Evolutionary conservation across 2,329 filamentous ascomycete species (phyloP).

Genomic region (Aspergillus fumigatiaffinis): DNA sequence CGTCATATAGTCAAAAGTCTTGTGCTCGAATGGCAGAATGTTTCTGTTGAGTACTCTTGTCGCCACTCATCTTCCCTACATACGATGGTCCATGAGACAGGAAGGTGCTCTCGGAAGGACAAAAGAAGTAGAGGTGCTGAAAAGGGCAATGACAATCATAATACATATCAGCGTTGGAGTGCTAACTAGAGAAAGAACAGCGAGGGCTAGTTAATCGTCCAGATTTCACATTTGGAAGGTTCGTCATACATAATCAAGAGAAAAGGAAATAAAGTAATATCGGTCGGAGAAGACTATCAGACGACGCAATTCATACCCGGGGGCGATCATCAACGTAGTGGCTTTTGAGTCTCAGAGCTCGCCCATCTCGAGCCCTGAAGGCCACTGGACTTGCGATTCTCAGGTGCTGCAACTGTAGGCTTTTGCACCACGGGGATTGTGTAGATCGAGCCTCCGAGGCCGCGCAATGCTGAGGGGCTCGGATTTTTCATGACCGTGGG

Average conservation of each 20-base stretch:
- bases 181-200: neutral
- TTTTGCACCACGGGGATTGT: neutral
- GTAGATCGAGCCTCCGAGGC: constrained; percentile 12
- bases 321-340: neutral
- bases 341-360: neutral
- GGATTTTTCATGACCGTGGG: neutral
- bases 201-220: neutral
- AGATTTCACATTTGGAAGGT: neutral
- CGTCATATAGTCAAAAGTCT: neutral
- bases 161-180: neutral
- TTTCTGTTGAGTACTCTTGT: neutral
- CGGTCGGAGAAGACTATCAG: neutral
- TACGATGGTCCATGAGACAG: neutral
- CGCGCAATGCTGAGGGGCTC: neutral
- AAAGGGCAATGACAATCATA: neutral
- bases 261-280: neutral
- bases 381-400: neutral
- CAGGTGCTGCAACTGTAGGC: neutral
- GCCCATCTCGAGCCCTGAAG: constrained; percentile 12
- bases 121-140: neutral
- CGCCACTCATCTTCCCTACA: neutral
- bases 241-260: neutral
- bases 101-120: neutral
- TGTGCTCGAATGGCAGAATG: neutral
- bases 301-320: neutral